Conservation (phyloP, 345 rosid genomes). For the Ceriops tagal region DNA sequence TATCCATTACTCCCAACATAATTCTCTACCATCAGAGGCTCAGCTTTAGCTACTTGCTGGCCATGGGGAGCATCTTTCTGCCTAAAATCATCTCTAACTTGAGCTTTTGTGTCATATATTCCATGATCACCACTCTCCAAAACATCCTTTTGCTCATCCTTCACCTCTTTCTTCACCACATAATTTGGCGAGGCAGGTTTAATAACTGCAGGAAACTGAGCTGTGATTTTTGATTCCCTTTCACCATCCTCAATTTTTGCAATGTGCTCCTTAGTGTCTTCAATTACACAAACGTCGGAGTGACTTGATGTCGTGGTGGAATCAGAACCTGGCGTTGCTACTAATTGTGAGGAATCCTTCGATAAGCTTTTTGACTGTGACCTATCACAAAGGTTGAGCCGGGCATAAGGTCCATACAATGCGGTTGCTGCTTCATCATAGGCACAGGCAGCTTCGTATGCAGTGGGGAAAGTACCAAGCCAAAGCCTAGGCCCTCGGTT, state of each 20-base stretch:
- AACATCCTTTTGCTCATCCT: slow-evolving; percentile 7
- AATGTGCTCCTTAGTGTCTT: slow-evolving; percentile 16
- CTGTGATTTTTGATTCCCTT: slow-evolving; percentile 15
- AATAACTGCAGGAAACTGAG: background rate
- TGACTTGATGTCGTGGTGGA: slow-evolving; percentile 29
- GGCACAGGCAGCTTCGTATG: slow-evolving; percentile 72
- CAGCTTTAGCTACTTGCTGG: slow-evolving; percentile 4
- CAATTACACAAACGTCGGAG: slow-evolving; percentile 44
- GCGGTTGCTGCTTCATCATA: slow-evolving; percentile 77
- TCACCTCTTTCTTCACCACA: slow-evolving; percentile 10
- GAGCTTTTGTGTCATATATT: slow-evolving; percentile 12
- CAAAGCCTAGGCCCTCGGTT: slow-evolving; percentile 57
- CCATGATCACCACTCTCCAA: background rate
- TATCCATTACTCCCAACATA: slow-evolving; percentile 25
- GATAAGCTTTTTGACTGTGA: background rate
- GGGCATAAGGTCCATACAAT: slow-evolving; percentile 60
- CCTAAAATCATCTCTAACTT: background rate
- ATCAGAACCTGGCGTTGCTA: slow-evolving; percentile 29
- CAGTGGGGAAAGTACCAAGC: slow-evolving; percentile 78
- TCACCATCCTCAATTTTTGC: slow-evolving; percentile 21
- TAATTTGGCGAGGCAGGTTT: background rate
- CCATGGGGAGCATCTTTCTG: too few relatives aligned
- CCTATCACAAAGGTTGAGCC: slow-evolving; percentile 49
- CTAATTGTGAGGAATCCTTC: background rate
- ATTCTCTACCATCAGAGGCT: slow-evolving; percentile 7